Base-by-base conservation (phyloP, 2,329 filamentous ascomycete species). In the Colletotrichum salicis region DNA sequence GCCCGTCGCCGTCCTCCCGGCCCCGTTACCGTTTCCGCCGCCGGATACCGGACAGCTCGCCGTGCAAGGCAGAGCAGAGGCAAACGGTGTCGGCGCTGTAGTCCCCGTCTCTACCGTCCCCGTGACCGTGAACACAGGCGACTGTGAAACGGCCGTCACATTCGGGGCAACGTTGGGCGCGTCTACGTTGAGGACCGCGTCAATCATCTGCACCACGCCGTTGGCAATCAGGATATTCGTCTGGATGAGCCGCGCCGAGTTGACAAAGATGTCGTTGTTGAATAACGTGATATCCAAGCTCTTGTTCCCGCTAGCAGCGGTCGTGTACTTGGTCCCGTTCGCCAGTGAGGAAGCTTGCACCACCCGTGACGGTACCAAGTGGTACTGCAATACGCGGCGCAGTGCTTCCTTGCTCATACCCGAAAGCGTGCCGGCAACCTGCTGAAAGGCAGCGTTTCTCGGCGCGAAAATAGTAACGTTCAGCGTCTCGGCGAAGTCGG, bases 151-250 rank as follows among this genome's bases (percentile, higher is more conserved):
- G 2, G 74, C 75, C 13, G 80, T 69, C 6, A 78, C 81, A 51
- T 84, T 76, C 2, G 84, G 86, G 22, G 33, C 22, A 19, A 51
- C 62, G 24, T 61, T 58, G 11, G 48, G 60, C 1, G 65, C 63
- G n/a, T 73, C 57, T 35, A 70, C 71, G 75, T 85, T 87, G 29
- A 88, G 80, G 10, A 87, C 84, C 66, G 82, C 83, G 77, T 91
- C 88, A 60, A 90, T 83, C 48, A 90, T 81, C 77, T 91, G 89
- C 12, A 90, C 78, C 51, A 90, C 86, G 55, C 89, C 89, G 76
- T 90, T 90, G 71, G 86, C 84, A 55, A 89, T 79, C n/a, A 91
- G 80, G 45, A 89, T 83, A 74, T 90, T 86, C 1, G 85, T 81
- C 72, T 83, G 80, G 27, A 87, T 79, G 35, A 91, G 80, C 74